A percentile compares a stretch with the other conserved stretches of the same genome.
Evolutionary conservation across 805 yeast genomes (phyloP).

Genomic region (Kuraishia hungarica): DNA sequence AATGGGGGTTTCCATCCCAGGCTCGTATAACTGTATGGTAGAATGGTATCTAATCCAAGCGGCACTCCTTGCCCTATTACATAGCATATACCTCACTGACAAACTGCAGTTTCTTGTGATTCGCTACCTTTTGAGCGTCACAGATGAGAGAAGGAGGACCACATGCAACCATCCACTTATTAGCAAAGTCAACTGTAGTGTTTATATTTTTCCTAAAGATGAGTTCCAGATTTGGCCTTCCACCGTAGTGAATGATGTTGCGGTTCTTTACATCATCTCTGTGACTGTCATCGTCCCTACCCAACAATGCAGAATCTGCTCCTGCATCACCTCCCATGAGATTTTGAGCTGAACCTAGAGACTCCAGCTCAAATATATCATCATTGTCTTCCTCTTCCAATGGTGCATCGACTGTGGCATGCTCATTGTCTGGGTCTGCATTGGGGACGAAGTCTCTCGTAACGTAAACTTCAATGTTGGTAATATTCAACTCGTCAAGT

Average conservation of each 20-base stretch:
- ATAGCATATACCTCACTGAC: conserved; percentile 36
- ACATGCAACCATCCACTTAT: conserved; percentile 49
- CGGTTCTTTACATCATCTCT: conserved; percentile 12
- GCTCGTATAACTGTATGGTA: too few species aligned
- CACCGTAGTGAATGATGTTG: conserved; percentile 19
- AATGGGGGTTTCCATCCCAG: too few species aligned
- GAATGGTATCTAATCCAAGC: too few species aligned
- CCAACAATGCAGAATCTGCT: conserved; percentile 18
- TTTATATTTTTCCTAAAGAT: conserved; percentile 20
- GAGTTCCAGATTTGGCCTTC: conserved; percentile 34
- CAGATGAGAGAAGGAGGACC: conserved; percentile 41
- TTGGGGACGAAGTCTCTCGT: conserved; percentile 15
- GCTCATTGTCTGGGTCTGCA: conserved; percentile 1
- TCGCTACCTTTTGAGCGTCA: conserved; percentile 31
- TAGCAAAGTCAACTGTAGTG: conserved; percentile 23
- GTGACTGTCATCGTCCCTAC: conserved; percentile 5
- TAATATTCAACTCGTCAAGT: conserved; percentile 27
- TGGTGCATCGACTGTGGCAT: background rate
- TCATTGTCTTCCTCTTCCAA: conserved; percentile 1
- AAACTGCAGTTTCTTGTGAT: conserved; percentile 24
- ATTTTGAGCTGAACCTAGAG: background rate
- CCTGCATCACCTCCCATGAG: conserved; percentile 12
- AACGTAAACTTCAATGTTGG: conserved; percentile 29
- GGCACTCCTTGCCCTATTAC: conserved; percentile 8
- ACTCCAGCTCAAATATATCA: conserved; percentile 3